Evolutionary conservation across 805 yeast species (phyloP).

Genomic region (Saccharomycopsis oosterbeekiorum): DNA sequence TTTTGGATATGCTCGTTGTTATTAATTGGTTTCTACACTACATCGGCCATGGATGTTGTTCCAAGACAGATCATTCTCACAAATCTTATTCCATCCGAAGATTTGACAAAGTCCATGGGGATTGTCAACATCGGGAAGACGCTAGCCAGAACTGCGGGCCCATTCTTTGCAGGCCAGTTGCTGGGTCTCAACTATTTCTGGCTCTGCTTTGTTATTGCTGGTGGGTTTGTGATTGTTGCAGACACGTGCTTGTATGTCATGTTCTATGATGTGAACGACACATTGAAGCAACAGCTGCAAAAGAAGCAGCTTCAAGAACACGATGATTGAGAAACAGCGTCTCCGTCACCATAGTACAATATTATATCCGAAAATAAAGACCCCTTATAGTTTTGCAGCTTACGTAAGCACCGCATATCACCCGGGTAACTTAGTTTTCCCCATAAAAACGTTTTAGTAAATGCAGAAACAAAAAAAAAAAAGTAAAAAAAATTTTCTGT

Average conservation of each 20-base stretch:
- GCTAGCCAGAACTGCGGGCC: conserved; percentile 75
- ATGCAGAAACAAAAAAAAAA: too few relatives aligned
- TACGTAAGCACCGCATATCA: too few relatives aligned
- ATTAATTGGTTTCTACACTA: conserved; percentile 46
- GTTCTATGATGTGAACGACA: conserved; percentile 27
- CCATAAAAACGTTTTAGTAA: too few relatives aligned
- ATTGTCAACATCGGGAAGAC: conserved; percentile 81
- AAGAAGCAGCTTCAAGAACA: background rate
- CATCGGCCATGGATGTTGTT: conserved; percentile 82
- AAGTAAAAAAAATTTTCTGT: too few relatives aligned
- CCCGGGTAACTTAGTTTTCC: too few relatives aligned
- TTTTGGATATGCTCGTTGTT: conserved; percentile 36
- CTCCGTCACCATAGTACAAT: too few relatives aligned
- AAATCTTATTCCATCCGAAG: conserved; percentile 49
- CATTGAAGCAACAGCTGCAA: background rate
- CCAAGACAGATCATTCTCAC: conserved; percentile 80
- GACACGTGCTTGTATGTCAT: conserved; percentile 26
- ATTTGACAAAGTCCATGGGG: conserved; percentile 72
- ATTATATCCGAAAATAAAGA: too few relatives aligned
- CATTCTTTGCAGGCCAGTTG: conserved; percentile 64
- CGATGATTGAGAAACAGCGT: background rate
- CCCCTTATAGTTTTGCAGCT: too few relatives aligned
- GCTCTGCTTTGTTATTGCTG: conserved; percentile 44
- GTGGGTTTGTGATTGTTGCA: conserved; percentile 35
- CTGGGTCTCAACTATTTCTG: conserved; percentile 42